Conservation (phyloP, 805 yeast genomes). For the Yarrowia deformans region DNA sequence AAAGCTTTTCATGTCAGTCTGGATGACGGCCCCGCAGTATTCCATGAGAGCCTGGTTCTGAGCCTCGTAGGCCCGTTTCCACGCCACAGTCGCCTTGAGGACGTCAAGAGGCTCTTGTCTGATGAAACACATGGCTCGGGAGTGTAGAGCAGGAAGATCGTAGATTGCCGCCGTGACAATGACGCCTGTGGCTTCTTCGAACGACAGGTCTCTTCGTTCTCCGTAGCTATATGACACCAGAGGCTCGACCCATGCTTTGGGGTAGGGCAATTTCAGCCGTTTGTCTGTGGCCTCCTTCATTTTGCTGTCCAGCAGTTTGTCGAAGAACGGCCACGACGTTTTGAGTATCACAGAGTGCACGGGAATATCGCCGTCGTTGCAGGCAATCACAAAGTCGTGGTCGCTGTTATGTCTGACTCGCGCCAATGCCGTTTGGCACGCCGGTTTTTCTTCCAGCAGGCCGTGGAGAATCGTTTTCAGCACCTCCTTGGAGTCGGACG, state of each 20-base stretch:
- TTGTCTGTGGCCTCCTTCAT: neutral
- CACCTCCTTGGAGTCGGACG: neutral
- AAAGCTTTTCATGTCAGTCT: neutral
- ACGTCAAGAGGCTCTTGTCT: neutral
- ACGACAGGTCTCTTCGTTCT: neutral
- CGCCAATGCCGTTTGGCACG: neutral
- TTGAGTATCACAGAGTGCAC: neutral
- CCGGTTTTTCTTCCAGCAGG: neutral
- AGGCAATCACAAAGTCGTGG: neutral
- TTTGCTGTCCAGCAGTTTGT: neutral
- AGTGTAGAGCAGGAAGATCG: neutral
- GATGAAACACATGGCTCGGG: neutral
- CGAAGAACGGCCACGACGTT: neutral
- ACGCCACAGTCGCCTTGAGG: neutral
- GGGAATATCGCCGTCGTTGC: neutral
- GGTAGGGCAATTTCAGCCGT: neutral
- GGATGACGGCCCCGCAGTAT: neutral
- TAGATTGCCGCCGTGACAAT: neutral
- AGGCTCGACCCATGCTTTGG: neutral
- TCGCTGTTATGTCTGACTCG: neutral
- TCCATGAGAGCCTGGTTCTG: constrained; percentile 8
- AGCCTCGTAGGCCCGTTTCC: neutral
- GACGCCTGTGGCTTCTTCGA: constrained; percentile 4
- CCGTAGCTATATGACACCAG: neutral
- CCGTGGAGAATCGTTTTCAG: neutral